Percentiles rank a stretch among this genome's conserved stretches.
Evolutionary conservation across 2,329 filamentous ascomycete genomes (phyloP).

Genomic region (Alternaria angustiovoidea): DNA sequence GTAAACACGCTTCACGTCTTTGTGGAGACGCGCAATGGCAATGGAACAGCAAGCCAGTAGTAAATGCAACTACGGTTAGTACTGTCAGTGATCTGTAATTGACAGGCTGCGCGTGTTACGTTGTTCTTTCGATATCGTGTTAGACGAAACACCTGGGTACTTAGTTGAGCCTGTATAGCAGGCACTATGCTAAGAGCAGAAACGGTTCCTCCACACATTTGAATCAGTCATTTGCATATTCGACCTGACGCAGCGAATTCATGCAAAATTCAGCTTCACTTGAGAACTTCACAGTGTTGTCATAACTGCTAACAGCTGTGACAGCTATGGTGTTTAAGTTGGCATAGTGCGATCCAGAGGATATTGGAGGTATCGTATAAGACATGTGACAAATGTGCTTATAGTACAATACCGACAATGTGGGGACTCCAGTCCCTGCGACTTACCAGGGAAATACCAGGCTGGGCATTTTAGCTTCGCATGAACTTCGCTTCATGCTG

Average conservation of each 20-base stretch:
- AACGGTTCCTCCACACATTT: background rate
- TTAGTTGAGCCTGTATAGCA: background rate
- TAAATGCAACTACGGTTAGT: background rate
- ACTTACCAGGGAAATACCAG: constrained; percentile 3
- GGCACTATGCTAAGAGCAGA: background rate
- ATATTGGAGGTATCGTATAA: constrained; percentile 2
- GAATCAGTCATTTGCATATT: background rate
- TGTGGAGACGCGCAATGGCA: background rate
- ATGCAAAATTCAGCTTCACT: background rate
- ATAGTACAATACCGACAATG: constrained; percentile 4
- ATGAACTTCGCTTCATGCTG: constrained; percentile 2
- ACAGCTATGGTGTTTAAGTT: background rate
- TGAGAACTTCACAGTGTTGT: background rate
- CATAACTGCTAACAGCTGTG: background rate
- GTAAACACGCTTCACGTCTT: background rate
- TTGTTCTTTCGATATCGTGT: background rate
- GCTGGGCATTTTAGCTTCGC: background rate
- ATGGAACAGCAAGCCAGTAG: background rate
- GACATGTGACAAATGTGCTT: background rate
- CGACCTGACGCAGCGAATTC: background rate
- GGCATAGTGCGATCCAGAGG: background rate
- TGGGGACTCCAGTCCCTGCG: background rate
- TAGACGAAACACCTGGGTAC: too few relatives aligned
- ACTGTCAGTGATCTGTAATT: background rate
- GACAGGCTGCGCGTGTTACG: background rate